Evolutionary conservation across 1,284 basidiomycete genomes (phyloP).

Genomic region (Puccinia sorghi): DNA sequence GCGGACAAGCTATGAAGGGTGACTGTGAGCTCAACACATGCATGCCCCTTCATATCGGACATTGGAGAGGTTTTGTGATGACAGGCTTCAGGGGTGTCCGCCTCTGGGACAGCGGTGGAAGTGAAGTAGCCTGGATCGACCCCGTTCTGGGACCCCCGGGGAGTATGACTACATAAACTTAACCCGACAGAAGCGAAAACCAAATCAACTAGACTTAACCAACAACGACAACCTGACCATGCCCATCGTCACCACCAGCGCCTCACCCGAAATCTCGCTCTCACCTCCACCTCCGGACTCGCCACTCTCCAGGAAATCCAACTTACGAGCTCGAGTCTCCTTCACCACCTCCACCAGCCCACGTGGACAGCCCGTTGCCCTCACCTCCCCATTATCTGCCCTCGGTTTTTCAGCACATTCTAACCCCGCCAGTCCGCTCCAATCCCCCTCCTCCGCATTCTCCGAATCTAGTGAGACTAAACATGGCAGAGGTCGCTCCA

Average conservation of each 20-base stretch:
- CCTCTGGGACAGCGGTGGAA: too few species aligned
- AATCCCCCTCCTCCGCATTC: conserved; percentile 37
- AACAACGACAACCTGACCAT: neutral
- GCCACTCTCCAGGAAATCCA: conserved; percentile 12
- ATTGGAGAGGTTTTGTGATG: too few species aligned
- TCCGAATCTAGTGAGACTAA: conserved; percentile 9
- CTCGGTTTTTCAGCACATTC: conserved; percentile 16
- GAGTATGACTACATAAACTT: too few species aligned
- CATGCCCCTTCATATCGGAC: too few species aligned
- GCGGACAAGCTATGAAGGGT: too few species aligned
- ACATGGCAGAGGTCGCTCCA: conserved; percentile 30
- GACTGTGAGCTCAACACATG: too few species aligned
- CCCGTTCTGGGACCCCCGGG: too few species aligned
- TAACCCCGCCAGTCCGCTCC: conserved; percentile 20
- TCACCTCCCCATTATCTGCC: neutral
- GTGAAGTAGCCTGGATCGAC: too few species aligned
- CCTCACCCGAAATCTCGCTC: conserved; percentile 31
- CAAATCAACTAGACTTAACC: too few species aligned
- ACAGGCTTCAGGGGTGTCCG: too few species aligned
- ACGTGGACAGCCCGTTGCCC: neutral
- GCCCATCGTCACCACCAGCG: conserved; percentile 3
- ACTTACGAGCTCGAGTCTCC: conserved; percentile 20
- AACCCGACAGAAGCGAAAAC: too few species aligned
- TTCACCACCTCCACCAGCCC: neutral
- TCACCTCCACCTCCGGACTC: conserved; percentile 31